phyloP scores from a whole-genome alignment of 2,329 filamentous ascomycete genomes.

The Aspergillus terreus region DNA sequence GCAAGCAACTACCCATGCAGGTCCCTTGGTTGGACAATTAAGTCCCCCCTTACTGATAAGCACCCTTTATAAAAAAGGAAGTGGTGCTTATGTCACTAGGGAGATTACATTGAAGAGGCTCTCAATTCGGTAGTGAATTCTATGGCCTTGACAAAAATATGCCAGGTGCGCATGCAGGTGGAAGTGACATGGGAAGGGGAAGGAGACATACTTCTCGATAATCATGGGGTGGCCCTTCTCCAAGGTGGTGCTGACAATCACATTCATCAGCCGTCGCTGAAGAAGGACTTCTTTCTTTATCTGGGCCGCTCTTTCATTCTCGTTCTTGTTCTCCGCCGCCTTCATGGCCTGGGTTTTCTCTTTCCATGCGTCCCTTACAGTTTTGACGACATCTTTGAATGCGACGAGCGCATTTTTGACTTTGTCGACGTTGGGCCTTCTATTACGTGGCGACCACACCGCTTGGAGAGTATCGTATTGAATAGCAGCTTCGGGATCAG shows the following conservation, averaged over 20 bases:
- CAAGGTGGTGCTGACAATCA: constrained; percentile 43
- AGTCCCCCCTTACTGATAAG: constrained; percentile 26
- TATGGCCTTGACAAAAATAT: constrained; percentile 30
- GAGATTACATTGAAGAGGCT: constrained; percentile 33
- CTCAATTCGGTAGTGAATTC: constrained; percentile 34
- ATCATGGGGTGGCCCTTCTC: constrained; percentile 45
- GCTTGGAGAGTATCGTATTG: constrained; percentile 60
- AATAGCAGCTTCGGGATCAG: constrained; percentile 50
- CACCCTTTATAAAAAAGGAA: constrained; percentile 19
- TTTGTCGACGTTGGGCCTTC: constrained; percentile 46
- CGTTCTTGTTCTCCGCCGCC: constrained; percentile 56
- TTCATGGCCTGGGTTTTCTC: constrained; percentile 53
- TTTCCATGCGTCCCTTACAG: constrained; percentile 61
- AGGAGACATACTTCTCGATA: constrained; percentile 47
- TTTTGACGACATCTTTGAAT: constrained; percentile 58
- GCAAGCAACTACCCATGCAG: not conserved
- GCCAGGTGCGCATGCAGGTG: constrained; percentile 15
- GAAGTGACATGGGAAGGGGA: constrained; percentile 15
- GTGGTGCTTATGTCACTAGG: constrained; percentile 22
- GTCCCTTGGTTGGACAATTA: constrained; percentile 9
- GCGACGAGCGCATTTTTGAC: constrained; percentile 54
- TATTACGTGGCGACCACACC: constrained; percentile 57
- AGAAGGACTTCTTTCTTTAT: constrained; percentile 56
- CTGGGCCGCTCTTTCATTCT: constrained; percentile 50
- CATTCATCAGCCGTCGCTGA: constrained; percentile 56